Conservation (phyloP, 2,329 filamentous ascomycete species). For the Parascedosporium putredinis region DNA sequence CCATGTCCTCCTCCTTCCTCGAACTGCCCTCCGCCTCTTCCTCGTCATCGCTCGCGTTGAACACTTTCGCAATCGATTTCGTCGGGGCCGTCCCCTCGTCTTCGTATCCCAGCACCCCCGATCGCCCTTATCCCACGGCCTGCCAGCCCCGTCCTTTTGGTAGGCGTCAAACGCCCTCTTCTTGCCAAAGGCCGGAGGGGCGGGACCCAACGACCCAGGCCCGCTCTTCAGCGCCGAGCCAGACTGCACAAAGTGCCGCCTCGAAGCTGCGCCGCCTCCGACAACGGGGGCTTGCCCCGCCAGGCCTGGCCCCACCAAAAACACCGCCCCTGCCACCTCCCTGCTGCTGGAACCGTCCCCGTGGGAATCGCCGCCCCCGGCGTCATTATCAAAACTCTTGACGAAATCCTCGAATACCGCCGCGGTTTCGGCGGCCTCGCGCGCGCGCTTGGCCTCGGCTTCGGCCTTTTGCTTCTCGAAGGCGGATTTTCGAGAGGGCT, state of each 20-base stretch:
- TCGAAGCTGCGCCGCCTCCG: slow-evolving; percentile 24
- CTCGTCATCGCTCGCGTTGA: slow-evolving; percentile 57
- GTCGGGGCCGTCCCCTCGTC: slow-evolving; percentile 38
- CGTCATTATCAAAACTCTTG: slow-evolving; percentile 62
- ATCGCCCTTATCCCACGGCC: slow-evolving; percentile 19
- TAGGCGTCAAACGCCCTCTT: slow-evolving; percentile 40
- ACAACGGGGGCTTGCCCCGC: neutral
- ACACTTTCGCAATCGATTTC: slow-evolving; percentile 49
- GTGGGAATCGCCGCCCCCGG: slow-evolving; percentile 31
- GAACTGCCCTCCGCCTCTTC: slow-evolving; percentile 24
- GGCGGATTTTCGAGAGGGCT: slow-evolving; percentile 70
- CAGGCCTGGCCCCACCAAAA: neutral
- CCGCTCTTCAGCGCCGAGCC: slow-evolving; percentile 46
- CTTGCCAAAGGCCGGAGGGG: slow-evolving; percentile 37
- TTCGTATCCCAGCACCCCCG: slow-evolving; percentile 26
- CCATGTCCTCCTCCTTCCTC: slow-evolving; percentile 42
- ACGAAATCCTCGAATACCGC: slow-evolving; percentile 82
- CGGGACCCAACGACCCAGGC: slow-evolving; percentile 50
- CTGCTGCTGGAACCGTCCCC: slow-evolving; percentile 4
- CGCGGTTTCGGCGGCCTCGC: slow-evolving; percentile 78
- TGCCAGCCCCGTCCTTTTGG: slow-evolving; percentile 32
- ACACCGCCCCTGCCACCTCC: neutral
- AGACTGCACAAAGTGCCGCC: slow-evolving; percentile 52
- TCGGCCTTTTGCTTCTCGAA: slow-evolving; percentile 86
- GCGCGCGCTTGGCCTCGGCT: slow-evolving; percentile 74